Evolutionary conservation across 208 protist genomes (phyloP).

Genomic region (Leishmania guyanensis): DNA sequence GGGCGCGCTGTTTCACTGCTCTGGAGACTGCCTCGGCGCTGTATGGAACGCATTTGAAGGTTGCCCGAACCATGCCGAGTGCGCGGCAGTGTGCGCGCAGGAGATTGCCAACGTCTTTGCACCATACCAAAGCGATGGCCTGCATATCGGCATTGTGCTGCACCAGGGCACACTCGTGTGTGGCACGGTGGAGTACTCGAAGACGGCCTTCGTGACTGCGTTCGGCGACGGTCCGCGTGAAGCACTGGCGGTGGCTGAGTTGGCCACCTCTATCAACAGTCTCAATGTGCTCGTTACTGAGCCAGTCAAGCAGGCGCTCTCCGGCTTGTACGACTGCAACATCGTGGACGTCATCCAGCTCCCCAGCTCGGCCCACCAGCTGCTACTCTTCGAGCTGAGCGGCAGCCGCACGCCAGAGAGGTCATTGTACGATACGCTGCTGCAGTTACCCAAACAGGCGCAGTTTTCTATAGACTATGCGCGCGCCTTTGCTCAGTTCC

Average conservation of each 20-base stretch:
- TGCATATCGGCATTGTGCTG: constrained; percentile 78
- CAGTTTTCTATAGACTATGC: constrained; percentile 71
- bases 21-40: constrained; percentile 71
- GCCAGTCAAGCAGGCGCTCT: constrained; percentile 76
- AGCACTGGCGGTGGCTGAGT: constrained; percentile 57
- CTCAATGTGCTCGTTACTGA: constrained; percentile 75
- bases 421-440: constrained; percentile 15
- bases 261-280: constrained; percentile 51
- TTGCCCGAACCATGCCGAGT: constrained; percentile 64
- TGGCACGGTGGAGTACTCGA: constrained; percentile 76
- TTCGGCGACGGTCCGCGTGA: constrained; percentile 75
- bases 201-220: constrained; percentile 77
- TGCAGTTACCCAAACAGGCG: constrained; percentile 10
- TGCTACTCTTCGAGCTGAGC: constrained; percentile 82
- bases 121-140: constrained; percentile 51
- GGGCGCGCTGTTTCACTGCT: constrained; percentile 73
- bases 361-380: constrained; percentile 41
- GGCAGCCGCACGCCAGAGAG: constrained; percentile 7
- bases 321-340: constrained; percentile 71
- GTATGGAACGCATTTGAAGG: constrained; percentile 88
- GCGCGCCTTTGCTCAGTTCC: constrained; percentile 75
- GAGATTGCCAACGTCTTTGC: constrained; percentile 65
- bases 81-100: constrained; percentile 71
- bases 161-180: constrained; percentile 82
- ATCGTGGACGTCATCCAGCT: constrained; percentile 82